Evolutionary conservation across 352 stramenopile species (phyloP).

Genomic region (Phytophthora pini): DNA sequence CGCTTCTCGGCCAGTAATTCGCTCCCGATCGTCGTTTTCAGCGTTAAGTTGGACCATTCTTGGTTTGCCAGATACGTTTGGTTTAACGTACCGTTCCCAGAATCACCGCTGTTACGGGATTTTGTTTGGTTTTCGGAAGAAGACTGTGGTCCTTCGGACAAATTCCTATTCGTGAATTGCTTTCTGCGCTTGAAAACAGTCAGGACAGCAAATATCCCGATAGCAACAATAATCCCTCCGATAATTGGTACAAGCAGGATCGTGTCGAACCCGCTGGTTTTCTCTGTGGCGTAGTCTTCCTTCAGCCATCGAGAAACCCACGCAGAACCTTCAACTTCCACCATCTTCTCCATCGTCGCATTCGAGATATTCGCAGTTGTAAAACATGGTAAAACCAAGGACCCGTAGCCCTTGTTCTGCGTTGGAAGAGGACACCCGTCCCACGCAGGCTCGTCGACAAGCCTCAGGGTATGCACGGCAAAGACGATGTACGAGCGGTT

Average conservation of each 20-base stretch:
- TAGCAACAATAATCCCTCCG: slow-evolving; percentile 1
- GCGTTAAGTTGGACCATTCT: slow-evolving; percentile 11
- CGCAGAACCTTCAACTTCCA: slow-evolving; percentile 7
- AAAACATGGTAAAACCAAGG: slow-evolving; percentile 23
- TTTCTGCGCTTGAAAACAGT: slow-evolving; percentile 3
- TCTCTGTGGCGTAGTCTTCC: slow-evolving; percentile 10
- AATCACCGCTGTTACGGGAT: background rate
- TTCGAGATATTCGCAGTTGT: slow-evolving; percentile 9
- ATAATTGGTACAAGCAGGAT: slow-evolving; percentile 23
- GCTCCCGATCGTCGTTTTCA: slow-evolving; percentile 16
- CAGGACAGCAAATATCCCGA: slow-evolving; percentile 6
- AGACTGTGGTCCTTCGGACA: background rate
- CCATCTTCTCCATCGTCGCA: background rate
- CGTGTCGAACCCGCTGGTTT: slow-evolving; percentile 5
- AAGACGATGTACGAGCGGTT: slow-evolving; percentile 24
- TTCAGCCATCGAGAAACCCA: slow-evolving; percentile 25
- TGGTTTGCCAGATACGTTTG: background rate
- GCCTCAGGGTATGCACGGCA: slow-evolving; percentile 18
- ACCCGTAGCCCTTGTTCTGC: slow-evolving; percentile 22
- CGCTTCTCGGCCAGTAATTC: slow-evolving; percentile 19
- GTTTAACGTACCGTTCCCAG: background rate
- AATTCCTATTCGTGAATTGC: background rate
- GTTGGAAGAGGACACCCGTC: background rate
- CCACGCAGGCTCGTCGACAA: slow-evolving; percentile 14
- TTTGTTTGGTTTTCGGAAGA: background rate